These are phyloP conservation scores for Artomyces pyxidatus DNA, from an alignment of 768 basidiomycete species.

Conservation along the genomic window DNA sequence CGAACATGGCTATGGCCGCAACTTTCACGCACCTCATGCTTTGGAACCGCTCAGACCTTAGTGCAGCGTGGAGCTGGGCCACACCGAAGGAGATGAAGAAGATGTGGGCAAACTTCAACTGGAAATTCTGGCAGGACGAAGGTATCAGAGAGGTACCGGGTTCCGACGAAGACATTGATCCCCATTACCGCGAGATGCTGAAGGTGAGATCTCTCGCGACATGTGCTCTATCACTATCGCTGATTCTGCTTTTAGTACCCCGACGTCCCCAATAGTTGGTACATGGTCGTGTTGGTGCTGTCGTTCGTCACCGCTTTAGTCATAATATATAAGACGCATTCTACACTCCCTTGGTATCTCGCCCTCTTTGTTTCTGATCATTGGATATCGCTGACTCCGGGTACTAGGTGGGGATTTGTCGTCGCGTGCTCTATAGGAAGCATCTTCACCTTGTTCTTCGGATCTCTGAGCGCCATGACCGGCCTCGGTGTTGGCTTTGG, in stretches of 20 bases:
- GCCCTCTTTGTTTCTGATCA: neutral
- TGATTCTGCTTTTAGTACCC: constrained; percentile 21
- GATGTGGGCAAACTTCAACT: constrained; percentile 30
- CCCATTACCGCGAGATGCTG: constrained; percentile 44
- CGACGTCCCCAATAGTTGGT: constrained; percentile 29
- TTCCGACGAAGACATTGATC: constrained; percentile 31
- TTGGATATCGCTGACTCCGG: neutral
- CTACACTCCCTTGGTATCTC: constrained; percentile 38
- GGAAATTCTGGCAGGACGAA: constrained; percentile 35
- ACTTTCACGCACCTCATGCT: constrained; percentile 40
- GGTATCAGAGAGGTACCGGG: constrained; percentile 22
- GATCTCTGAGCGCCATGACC: constrained; percentile 37
- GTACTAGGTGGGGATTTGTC: constrained; percentile 35
- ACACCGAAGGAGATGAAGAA: constrained; percentile 26
- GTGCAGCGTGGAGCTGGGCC: constrained; percentile 39
- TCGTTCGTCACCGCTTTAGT: constrained; percentile 29
- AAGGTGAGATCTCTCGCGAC: constrained; percentile 25
- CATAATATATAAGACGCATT: constrained; percentile 39
- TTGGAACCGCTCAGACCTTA: constrained; percentile 36
- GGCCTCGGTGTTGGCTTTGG: constrained; percentile 38
- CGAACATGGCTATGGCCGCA: constrained; percentile 40
- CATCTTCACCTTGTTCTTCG: constrained; percentile 39
- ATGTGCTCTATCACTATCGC: neutral
- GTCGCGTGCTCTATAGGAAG: constrained; percentile 34
- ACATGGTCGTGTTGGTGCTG: constrained; percentile 17